Evolutionary conservation across 192 early-diverging fungal species (phyloP).

Genomic region (Coemansia sp.): DNA sequence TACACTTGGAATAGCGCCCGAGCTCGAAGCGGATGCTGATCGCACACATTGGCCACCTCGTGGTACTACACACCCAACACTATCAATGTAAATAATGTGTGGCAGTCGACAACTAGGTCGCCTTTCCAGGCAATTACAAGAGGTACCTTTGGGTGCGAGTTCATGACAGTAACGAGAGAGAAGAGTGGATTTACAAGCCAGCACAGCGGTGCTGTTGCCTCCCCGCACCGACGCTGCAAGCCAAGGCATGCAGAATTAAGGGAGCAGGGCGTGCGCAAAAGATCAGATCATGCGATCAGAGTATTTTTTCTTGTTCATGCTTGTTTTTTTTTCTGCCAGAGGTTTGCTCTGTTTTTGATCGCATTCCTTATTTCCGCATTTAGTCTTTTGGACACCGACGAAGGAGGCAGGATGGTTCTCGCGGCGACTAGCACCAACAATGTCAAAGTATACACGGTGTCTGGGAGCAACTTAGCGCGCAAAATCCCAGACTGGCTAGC

Average conservation of each 20-base stretch:
- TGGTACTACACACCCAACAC: constrained; percentile 11
- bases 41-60: constrained; percentile 26
- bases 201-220: no score
- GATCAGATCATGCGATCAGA: constrained; percentile 17
- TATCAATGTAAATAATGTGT: background rate
- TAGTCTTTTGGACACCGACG: background rate
- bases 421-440: constrained; percentile 87
- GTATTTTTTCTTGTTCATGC: background rate
- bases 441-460: constrained; percentile 87
- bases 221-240: no score
- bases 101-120: no score
- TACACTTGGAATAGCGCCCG: constrained; percentile 35
- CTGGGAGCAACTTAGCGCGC: constrained; percentile 67
- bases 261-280: background rate
- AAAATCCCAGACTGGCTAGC: constrained; percentile 94
- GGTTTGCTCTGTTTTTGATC: background rate
- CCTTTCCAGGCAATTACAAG: background rate
- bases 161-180: background rate
- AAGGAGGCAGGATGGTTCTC: constrained; percentile 58
- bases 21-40: constrained; percentile 7
- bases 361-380: background rate
- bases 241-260: background rate
- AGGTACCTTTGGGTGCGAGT: constrained; percentile 24
- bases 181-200: no score
- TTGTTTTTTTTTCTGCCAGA: background rate